Evolutionary conservation across 2,329 filamentous ascomycete species (phyloP).

Genomic region (Penicillium olsonii): DNA sequence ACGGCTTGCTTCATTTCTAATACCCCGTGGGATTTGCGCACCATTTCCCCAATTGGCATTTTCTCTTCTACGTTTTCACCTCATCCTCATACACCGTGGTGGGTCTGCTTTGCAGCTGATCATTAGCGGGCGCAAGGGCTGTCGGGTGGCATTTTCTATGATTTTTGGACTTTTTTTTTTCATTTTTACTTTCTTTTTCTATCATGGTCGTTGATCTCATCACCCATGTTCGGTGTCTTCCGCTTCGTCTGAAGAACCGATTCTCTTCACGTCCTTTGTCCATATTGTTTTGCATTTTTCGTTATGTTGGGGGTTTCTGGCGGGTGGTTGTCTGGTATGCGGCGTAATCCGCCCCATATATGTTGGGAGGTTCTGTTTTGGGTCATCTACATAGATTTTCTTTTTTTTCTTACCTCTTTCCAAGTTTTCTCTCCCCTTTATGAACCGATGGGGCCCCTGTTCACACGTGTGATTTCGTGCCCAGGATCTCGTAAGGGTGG

Average conservation of each 20-base stretch:
- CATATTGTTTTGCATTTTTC: neutral
- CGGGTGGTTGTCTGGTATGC: slow-evolving; percentile 7
- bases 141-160: slow-evolving; percentile 33
- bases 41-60: slow-evolving; percentile 10
- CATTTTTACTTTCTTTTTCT: slow-evolving; percentile 9
- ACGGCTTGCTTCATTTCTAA: slow-evolving; percentile 30
- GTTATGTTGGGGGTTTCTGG: neutral
- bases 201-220: slow-evolving; percentile 15
- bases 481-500: no score
- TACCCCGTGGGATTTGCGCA: slow-evolving; percentile 25
- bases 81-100: slow-evolving; percentile 28
- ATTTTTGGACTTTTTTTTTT: slow-evolving; percentile 6
- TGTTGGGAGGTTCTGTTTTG: slow-evolving; percentile 9
- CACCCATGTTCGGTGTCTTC: slow-evolving; percentile 3
- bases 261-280: slow-evolving; percentile 1
- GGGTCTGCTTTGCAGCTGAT: slow-evolving; percentile 34
- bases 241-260: neutral
- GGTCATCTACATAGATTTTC: slow-evolving; percentile 18
- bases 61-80: slow-evolving; percentile 17
- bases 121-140: slow-evolving; percentile 42
- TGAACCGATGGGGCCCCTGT: neutral
- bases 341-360: slow-evolving; percentile 3
- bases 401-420: slow-evolving; percentile 8
- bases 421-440: neutral
- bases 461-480: neutral